Evolutionary conservation across 2,329 filamentous ascomycete genomes (phyloP).

Genomic region (Ophiostoma montium): DNA sequence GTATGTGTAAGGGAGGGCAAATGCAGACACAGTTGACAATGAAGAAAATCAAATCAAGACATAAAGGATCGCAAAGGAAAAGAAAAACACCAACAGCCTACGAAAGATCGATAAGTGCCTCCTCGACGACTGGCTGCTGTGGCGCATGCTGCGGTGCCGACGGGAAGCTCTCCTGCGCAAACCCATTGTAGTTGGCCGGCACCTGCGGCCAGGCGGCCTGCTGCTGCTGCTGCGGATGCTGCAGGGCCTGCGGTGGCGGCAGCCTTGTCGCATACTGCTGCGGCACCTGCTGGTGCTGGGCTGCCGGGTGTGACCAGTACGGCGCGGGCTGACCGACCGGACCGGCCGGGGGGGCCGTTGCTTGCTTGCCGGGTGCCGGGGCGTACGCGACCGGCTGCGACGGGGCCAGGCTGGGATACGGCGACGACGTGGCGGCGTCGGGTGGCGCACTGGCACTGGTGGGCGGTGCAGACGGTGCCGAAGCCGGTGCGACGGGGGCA

Average conservation of each 20-base stretch:
- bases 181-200: constrained; percentile 29
- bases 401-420: background rate
- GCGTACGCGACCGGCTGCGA: background rate
- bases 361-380: background rate
- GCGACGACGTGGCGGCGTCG: background rate
- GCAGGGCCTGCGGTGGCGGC: constrained; percentile 27
- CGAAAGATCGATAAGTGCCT: constrained; percentile 62
- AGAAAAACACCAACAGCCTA: background rate
- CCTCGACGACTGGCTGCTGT: constrained; percentile 48
- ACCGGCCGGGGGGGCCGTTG: background rate
- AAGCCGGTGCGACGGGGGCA: background rate
- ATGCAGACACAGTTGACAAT: background rate
- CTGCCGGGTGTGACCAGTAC: constrained; percentile 34
- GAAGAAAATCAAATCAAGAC: background rate
- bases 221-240: constrained; percentile 18
- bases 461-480: background rate
- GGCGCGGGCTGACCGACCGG: constrained; percentile 18
- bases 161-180: constrained; percentile 49
- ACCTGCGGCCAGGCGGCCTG: constrained; percentile 19
- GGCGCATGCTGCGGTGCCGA: constrained; percentile 49
- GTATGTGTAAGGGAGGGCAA: background rate
- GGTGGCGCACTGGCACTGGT: background rate
- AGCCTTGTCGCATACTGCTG: constrained; percentile 16
- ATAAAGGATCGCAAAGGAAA: background rate
- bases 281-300: constrained; percentile 26